Evolutionary conservation across 305 asterid species (phyloP), one percentile per base, ranked within the genome.

Genomic region (Nicotiana rustica): DNA sequence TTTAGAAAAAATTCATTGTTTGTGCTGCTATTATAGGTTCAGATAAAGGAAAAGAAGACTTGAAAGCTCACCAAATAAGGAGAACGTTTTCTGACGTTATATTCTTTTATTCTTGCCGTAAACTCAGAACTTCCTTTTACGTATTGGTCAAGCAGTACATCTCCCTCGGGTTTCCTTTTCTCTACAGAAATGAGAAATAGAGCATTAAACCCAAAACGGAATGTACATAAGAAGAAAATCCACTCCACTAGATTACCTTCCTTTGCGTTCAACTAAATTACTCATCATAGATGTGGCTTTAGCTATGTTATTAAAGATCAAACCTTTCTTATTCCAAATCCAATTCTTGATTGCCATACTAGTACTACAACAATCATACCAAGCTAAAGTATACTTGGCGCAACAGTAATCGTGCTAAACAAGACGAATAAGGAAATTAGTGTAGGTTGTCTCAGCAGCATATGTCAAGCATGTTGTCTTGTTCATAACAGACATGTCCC

Each of bases 1-100:
- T 47, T 78, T 38, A 61, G 36, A 13, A 60, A 35, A 18, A 15
- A 38, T 0, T 61, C 82, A 38, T 78, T 47, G 41, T 21, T 49
- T 73, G 19, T 49, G 62, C 10, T 73, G 14, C 3, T 13, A 47
- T 6, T 12, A 47, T 10, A 47, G 62, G 79, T 49, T 21, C 33
- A 2, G 41, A 25, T 21, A 73, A 49, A 73, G 15, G 14, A 73
- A 73, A 47, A 78, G 15, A 47, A 80, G 64, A 44, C n/a, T 21
- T 17, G 18, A 44, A 79, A 79, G 35, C 82, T 80, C 73, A 80
- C 83, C 83, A 80, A 64, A 41, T 44, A 80, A 65, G 76, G 83
- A 80, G 83, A 80, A 57, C 83, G 76, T 31, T 61, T 64, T 21
- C 76, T 66, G 65, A 80, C 47, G 18, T 80, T 66, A 65, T 80